A percentile compares a stretch with the other conserved stretches of the same genome.
These are phyloP conservation scores for Puccinia horiana DNA, from an alignment of 1,284 basidiomycete genomes.

Conservation along the genomic window DNA sequence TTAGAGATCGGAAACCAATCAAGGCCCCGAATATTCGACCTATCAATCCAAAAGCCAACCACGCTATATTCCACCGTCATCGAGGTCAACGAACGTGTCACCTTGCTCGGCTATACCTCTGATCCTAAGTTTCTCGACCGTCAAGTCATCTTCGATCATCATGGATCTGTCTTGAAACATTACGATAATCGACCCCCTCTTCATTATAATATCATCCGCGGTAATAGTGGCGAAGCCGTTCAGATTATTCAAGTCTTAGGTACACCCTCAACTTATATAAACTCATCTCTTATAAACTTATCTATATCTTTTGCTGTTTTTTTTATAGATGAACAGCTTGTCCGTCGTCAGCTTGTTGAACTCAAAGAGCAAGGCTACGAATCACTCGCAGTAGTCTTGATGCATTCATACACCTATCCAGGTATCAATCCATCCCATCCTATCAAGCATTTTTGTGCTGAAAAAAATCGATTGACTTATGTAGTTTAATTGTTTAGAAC, in stretches of 20 bases:
- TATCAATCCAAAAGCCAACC: constrained; percentile 65
- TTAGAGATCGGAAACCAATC: constrained; percentile 90
- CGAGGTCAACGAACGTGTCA: constrained; percentile 92
- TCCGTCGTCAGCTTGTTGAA: constrained; percentile 66
- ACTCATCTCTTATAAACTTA: constrained; percentile 59
- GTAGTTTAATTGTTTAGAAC: constrained; percentile 53
- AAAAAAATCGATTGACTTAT: background rate
- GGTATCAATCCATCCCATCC: constrained; percentile 51
- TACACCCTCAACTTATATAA: constrained; percentile 60
- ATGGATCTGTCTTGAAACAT: constrained; percentile 68
- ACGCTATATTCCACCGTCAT: constrained; percentile 79
- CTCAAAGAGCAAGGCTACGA: constrained; percentile 77
- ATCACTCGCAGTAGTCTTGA: constrained; percentile 79
- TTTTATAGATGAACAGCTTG: constrained; percentile 52
- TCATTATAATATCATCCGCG: constrained; percentile 69
- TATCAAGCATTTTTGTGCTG: background rate
- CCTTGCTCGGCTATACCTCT: constrained; percentile 85
- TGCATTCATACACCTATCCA: constrained; percentile 89
- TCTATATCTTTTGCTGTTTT: constrained; percentile 51
- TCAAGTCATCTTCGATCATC: constrained; percentile 71
- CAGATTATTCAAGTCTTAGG: constrained; percentile 76
- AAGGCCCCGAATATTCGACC: constrained; percentile 67
- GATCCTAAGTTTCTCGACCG: constrained; percentile 78
- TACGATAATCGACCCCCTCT: constrained; percentile 68
- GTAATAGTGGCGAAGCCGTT: constrained; percentile 88